Evolutionary conservation across 495 filamentous ascomycete species (phyloP), one percentile per base, ranked within the genome.

Genomic region (Bryoglossum gracile): DNA sequence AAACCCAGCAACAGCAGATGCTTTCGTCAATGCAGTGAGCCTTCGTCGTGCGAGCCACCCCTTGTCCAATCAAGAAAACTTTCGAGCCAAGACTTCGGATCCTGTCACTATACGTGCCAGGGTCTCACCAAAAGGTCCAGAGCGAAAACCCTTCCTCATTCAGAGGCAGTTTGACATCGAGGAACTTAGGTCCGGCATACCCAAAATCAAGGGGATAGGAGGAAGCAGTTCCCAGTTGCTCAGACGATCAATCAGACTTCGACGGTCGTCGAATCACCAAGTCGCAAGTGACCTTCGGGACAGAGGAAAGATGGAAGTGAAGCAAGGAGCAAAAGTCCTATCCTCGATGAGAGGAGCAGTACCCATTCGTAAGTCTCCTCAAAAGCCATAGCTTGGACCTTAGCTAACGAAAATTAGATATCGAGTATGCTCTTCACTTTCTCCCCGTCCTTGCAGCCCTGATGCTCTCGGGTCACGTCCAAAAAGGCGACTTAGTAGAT

Each of bases 371-470:
- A 56, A 67, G 73, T 70, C 13, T 26, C 18, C 26, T 35, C 26
- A 8, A 33, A 14, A 11, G n/a, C 28, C 10, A 30, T 24, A 18
- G 8, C 30, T 40, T 4, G 11, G 24, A 11, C 13, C 1, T 25
- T 21, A 22, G 16, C 28, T 14, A 25, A 32, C n/a, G 5, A 18
- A 43, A 19, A 6, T 21, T 39, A 78, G 77, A 79, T 43, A 55
- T 71, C 1, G 61, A 65, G 26, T 76, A 78, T 51, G 74, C 72
- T 0, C 62, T 67, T 0, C 64, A 68, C 3, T 65, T 63, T 44
- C 62, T 77, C 4, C 78, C 78, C 5, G 63, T 75, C 1, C 57
- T 81, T 1, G 75, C 68, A 1, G 66, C 69, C 3, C 54, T 80
- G n/a, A 63, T 81, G 34, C 60, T 68, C 24, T 74, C 71, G 1